Evolutionary conservation across 495 filamentous ascomycete species (phyloP), one percentile per base, ranked within the genome.

Genomic region (Daldinia bambusicola): DNA sequence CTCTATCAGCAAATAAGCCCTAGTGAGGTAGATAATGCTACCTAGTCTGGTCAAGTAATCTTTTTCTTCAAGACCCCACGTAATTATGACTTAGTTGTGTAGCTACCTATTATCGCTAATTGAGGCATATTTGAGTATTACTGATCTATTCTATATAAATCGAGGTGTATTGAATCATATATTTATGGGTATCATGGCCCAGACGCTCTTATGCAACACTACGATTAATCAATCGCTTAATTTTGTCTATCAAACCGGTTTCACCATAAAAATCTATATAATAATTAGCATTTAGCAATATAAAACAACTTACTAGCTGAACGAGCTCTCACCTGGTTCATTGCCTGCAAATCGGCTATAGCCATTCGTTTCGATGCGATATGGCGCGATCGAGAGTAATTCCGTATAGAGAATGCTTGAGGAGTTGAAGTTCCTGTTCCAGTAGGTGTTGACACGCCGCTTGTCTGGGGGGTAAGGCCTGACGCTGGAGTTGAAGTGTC

Each of bases 311-410:
- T 26, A 18, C 2, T 5, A 13, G 10, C 1, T 16, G 2, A 50
- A 59, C 14, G 1, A 26, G 26, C 1, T 26, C 61, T 66, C 57
- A 73, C 70, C 52, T 73, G 70, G 57, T 73, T 73, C 56, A 73
- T 50, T 53, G 70, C 70, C 32, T 64, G 55, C 18, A 73, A 20
- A n/a, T 73, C 70, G 14, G 65, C 57, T 48, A 73, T 73, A 12
- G 70, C 70, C 61, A 73, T 61, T n/a, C 70, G 55, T 66, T 73
- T 73, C 0, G 70, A 73, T 30, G 70, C 70, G 14, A 73, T 68
- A 31, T 73, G 50, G 62, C 70, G 70, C 66, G 70, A 73, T 45
- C 70, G 66, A 30, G 66, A 55, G 22, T 58, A 63, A 52, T 73
- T 55, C 12, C 70, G 65, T 50, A 41, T 51, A 5, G 70, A 62